Conservation (phyloP, 2,329 filamentous ascomycete genomes). For the Hypoxylon rubiginosum region DNA sequence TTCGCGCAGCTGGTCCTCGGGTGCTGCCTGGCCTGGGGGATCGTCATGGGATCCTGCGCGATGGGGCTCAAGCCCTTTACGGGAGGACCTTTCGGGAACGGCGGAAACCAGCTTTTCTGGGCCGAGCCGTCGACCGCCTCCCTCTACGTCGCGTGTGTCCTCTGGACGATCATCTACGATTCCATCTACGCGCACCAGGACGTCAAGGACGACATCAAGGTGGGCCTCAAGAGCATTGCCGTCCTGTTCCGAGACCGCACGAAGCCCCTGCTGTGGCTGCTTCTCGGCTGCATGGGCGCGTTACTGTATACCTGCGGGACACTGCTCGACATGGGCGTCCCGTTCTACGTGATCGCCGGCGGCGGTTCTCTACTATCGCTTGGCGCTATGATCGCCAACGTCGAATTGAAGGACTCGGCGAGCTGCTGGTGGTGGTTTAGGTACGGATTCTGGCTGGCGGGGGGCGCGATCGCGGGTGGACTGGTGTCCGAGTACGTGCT, state of each 20-base stretch:
- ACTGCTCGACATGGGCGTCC: conserved; percentile 38
- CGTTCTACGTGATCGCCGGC: conserved; percentile 44
- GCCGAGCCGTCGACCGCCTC: conserved; percentile 43
- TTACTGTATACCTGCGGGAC: conserved; percentile 41
- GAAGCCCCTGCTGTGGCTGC: conserved; percentile 45
- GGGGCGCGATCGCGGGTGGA: conserved; percentile 47
- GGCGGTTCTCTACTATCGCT: conserved; percentile 47
- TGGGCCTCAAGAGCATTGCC: conserved; percentile 53
- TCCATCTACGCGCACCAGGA: conserved; percentile 56
- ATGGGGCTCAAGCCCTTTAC: conserved; percentile 47
- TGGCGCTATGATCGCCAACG: conserved; percentile 48
- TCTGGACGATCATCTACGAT: conserved; percentile 55
- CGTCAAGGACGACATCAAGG: conserved; percentile 50
- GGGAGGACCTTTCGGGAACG: conserved; percentile 41
- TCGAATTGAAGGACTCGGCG: conserved; percentile 47
- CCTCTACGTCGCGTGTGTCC: conserved; percentile 48
- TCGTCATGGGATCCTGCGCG: conserved; percentile 50
- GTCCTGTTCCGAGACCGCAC: conserved; percentile 48
- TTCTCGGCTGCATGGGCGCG: conserved; percentile 44
- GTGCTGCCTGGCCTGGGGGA: conserved; percentile 51
- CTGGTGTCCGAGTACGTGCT: conserved; percentile 42
- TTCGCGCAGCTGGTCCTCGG: conserved; percentile 55
- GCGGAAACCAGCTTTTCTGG: conserved; percentile 32
- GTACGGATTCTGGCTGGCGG: conserved; percentile 51
- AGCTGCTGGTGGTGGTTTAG: conserved; percentile 54